Conservation (phyloP, 495 filamentous ascomycete genomes). For the Annulohypoxylon stygium region DNA sequence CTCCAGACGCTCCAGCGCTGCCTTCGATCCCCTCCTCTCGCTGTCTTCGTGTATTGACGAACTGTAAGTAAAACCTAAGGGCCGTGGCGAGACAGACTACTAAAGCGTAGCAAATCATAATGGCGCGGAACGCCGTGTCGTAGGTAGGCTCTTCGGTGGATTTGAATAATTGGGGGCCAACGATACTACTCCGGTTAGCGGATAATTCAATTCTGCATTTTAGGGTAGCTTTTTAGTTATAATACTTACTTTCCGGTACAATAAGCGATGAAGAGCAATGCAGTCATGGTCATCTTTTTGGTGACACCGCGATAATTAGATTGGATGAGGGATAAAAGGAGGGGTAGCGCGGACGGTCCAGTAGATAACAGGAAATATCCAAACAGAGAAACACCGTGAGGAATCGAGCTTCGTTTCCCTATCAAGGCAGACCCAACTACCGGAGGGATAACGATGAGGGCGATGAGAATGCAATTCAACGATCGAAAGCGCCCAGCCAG, state of each 20-base stretch:
- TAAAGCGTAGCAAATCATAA: constrained; percentile 66
- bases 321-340: constrained; percentile 54
- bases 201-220: not conserved
- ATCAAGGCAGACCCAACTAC: constrained; percentile 58
- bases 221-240: constrained; percentile 42
- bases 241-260: constrained; percentile 69
- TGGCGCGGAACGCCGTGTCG: constrained; percentile 63
- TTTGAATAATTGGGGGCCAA: constrained; percentile 53
- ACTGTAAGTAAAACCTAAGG: constrained; percentile 59
- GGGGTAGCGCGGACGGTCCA: constrained; percentile 50
- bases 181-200: constrained; percentile 37
- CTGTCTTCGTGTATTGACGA: constrained; percentile 56
- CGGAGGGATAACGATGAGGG: constrained; percentile 54
- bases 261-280: constrained; percentile 73
- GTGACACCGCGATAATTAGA: constrained; percentile 78
- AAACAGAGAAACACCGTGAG: constrained; percentile 49
- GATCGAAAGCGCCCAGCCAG: constrained; percentile 57
- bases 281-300: constrained; percentile 77
- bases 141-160: constrained; percentile 51
- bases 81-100: constrained; percentile 55
- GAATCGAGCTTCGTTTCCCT: constrained; percentile 44
- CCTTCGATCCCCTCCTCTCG: constrained; percentile 58
- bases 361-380: constrained; percentile 55
- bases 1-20: constrained; percentile 57
- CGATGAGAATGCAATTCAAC: constrained; percentile 55